phyloP scores from a whole-genome alignment of 179 eudicot genomes.

The Beta macrorhiza region DNA sequence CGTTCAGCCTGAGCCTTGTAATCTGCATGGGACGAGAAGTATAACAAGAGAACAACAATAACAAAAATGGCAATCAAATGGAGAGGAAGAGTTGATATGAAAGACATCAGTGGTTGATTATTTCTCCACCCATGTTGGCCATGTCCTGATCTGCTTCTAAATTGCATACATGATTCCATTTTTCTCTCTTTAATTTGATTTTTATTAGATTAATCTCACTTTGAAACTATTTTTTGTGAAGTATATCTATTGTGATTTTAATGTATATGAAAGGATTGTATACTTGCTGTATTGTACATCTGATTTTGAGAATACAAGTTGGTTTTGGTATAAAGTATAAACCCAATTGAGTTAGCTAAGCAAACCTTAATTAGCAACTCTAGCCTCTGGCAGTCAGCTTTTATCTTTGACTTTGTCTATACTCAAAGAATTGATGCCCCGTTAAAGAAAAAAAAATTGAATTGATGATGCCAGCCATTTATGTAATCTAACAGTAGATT shows the following conservation, averaged over 20 bases:
- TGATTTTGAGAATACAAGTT: neutral
- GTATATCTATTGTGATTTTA: neutral
- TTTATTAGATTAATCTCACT: no score
- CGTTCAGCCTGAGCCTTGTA: slow-evolving; percentile 28
- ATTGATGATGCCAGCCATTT: no score
- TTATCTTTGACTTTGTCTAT: neutral
- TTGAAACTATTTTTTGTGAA: neutral
- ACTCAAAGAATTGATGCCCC: neutral
- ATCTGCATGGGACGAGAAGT: slow-evolving; percentile 30
- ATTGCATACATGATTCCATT: slow-evolving; percentile 13
- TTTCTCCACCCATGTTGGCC: slow-evolving; percentile 22
- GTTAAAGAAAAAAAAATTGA: neutral
- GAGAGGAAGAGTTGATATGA: slow-evolving; percentile 36
- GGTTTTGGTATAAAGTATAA: slow-evolving; percentile 12
- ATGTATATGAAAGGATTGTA: neutral
- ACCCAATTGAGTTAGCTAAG: neutral
- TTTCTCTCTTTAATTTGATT: neutral
- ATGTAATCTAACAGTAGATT: no score
- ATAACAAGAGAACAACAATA: slow-evolving; percentile 36
- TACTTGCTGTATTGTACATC: neutral
- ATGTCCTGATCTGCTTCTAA: slow-evolving; percentile 21
- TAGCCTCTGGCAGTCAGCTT: neutral
- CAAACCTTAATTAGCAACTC: neutral
- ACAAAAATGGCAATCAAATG: slow-evolving; percentile 39
- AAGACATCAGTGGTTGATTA: slow-evolving; percentile 16